Percentiles rank a stretch among this genome's conserved stretches.
phyloP scores from a whole-genome alignment of 257 asterid species.

The Leptodermis oblonga region DNA sequence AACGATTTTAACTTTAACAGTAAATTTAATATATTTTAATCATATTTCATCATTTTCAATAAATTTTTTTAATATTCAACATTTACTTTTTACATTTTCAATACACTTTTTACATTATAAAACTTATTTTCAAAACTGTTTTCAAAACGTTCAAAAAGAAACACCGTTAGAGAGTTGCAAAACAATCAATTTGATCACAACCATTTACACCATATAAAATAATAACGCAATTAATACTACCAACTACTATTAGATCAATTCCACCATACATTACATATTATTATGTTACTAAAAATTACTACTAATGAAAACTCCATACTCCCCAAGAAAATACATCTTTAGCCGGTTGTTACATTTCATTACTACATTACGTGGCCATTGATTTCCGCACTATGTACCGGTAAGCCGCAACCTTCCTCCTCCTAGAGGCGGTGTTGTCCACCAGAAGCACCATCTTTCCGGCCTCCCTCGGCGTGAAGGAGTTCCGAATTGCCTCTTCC shows the following conservation, averaged over 20 bases:
- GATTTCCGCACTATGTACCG: slow-evolving; percentile 62
- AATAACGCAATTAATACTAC: neutral
- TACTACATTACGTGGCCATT: slow-evolving; percentile 17
- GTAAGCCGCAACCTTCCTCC: slow-evolving; percentile 80
- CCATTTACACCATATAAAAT: neutral
- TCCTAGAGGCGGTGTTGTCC: slow-evolving; percentile 63
- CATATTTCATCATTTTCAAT: too few relatives aligned
- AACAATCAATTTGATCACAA: too few relatives aligned
- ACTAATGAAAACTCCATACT: neutral
- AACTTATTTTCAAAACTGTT: too few relatives aligned
- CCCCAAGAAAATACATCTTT: neutral
- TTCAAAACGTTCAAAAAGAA: too few relatives aligned
- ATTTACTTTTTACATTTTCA: too few relatives aligned
- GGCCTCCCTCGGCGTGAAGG: slow-evolving; percentile 51
- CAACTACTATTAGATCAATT: neutral
- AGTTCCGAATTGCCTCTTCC: slow-evolving; percentile 62
- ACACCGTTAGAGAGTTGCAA: too few relatives aligned
- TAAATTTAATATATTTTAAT: too few relatives aligned
- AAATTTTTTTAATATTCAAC: too few relatives aligned
- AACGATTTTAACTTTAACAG: too few relatives aligned
- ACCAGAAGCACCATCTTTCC: slow-evolving; percentile 80
- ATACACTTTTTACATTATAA: too few relatives aligned
- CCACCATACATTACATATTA: too few relatives aligned
- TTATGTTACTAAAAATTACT: too few relatives aligned
- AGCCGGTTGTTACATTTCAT: neutral